These are phyloP conservation scores for Fusarium sp. DNA, from an alignment of 2,329 filamentous ascomycete genomes.

Conservation along the genomic window DNA sequence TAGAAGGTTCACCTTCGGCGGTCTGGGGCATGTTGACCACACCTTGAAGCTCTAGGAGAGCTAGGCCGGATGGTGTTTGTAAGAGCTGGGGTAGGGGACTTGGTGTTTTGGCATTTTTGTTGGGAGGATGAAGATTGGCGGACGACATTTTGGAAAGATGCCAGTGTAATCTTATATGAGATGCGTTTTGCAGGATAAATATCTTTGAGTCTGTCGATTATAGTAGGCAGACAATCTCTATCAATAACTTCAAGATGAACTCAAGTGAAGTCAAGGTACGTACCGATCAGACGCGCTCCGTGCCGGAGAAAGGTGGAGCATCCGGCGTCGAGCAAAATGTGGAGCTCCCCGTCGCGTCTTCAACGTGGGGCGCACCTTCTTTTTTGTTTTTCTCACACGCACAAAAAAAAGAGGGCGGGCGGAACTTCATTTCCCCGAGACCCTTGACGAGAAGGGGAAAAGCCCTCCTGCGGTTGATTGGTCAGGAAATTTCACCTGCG, in stretches of 20 bases:
- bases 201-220: background rate
- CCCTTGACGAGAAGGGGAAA: background rate
- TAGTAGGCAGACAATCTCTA: background rate
- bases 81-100: constrained; percentile 82
- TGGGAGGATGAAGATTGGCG: constrained; percentile 56
- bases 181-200: background rate
- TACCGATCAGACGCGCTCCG: constrained; percentile 2
- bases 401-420: background rate
- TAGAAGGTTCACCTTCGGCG: constrained; percentile 46
- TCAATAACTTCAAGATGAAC: background rate
- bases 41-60: constrained; percentile 92
- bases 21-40: constrained; percentile 79
- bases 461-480: constrained; percentile 49
- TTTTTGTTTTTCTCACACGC: constrained; percentile 2
- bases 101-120: constrained; percentile 36
- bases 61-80: constrained; percentile 89
- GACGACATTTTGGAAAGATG: constrained; percentile 48
- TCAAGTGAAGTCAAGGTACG: constrained; percentile 11
- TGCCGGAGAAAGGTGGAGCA: background rate
- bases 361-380: background rate
- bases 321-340: constrained; percentile 13
- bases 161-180: background rate
- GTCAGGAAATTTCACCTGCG: constrained; percentile 35
- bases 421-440: constrained; percentile 42
- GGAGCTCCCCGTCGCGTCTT: background rate